Evolutionary conservation across 169 alveolate genomes (phyloP).

Genomic region (Nephromyces sp.): DNA sequence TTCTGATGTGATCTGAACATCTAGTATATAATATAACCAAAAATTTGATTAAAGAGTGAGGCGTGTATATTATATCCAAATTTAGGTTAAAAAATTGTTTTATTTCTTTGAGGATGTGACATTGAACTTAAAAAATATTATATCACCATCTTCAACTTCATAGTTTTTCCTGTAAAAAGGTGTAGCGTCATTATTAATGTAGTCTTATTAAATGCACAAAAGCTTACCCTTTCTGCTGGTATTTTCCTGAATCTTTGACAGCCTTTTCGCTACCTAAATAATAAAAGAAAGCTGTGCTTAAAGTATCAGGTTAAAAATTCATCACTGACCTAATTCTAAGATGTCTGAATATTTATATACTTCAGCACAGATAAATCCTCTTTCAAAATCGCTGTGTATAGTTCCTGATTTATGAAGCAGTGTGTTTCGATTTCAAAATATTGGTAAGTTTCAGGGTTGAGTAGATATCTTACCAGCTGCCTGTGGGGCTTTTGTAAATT

Average conservation of each 20-base stretch:
- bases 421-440: constrained; percentile 9
- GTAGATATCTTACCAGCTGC: constrained; percentile 39
- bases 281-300: constrained; percentile 58
- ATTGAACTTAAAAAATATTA: constrained; percentile 91
- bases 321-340: constrained; percentile 51
- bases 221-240: constrained; percentile 50
- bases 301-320: constrained; percentile 58
- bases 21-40: not conserved
- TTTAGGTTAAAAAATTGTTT: constrained; percentile 15
- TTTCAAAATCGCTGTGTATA: constrained; percentile 86
- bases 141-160: constrained; percentile 93
- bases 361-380: constrained; percentile 98
- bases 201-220: not conserved
- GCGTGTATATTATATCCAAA: not conserved
- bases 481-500: constrained; percentile 31
- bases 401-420: constrained; percentile 62
- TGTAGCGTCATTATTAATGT: not conserved
- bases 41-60: too few species aligned
- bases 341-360: constrained; percentile 79
- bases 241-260: constrained; percentile 78
- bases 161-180: constrained; percentile 77
- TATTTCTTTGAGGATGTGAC: constrained; percentile 83
- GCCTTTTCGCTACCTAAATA: constrained; percentile 60
- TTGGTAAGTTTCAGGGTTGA: not conserved
- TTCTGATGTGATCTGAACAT: not conserved